A percentile compares a stretch with the other conserved stretches of the same genome.
Conservation (phyloP, 2,329 filamentous ascomycete genomes). For the Huntiella moniliformis region DNA sequence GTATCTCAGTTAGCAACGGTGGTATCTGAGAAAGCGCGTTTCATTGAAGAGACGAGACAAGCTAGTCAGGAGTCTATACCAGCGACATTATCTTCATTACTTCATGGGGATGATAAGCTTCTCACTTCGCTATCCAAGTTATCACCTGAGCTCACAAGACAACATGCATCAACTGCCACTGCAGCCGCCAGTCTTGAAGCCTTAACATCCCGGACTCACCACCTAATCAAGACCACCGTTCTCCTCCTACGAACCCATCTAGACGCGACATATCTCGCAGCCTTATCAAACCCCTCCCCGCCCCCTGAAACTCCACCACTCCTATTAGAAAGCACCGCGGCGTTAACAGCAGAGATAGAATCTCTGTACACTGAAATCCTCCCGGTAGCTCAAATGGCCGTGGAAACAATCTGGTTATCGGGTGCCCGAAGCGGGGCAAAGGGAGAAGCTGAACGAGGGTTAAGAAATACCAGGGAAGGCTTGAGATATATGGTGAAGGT, state of each 20-base stretch:
- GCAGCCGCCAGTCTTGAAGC: not conserved
- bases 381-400: conserved; percentile 51
- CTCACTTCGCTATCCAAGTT: not conserved
- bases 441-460: conserved; percentile 25
- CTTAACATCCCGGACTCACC: conserved; percentile 14
- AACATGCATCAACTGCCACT: not conserved
- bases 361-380: conserved; percentile 51
- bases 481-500: conserved; percentile 33
- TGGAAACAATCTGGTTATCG: conserved; percentile 43
- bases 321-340: conserved; percentile 18
- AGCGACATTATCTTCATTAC: not conserved
- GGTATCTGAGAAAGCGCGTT: too few relatives aligned
- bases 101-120: not conserved
- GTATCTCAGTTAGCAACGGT: too few relatives aligned
- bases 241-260: conserved; percentile 34
- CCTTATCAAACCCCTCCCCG: conserved; percentile 14
- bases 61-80: not conserved
- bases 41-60: too few relatives aligned
- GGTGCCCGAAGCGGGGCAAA: conserved; percentile 32
- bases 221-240: conserved; percentile 37
- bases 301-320: conserved; percentile 18
- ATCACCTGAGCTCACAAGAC: not conserved
- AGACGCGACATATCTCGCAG: conserved; percentile 36
- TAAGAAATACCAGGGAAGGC: conserved; percentile 25
- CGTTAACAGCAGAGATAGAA: conserved; percentile 45